These are phyloP conservation scores for Capsella rubella DNA, from an alignment of 441 rosid genomes.

Conservation along the genomic window DNA sequence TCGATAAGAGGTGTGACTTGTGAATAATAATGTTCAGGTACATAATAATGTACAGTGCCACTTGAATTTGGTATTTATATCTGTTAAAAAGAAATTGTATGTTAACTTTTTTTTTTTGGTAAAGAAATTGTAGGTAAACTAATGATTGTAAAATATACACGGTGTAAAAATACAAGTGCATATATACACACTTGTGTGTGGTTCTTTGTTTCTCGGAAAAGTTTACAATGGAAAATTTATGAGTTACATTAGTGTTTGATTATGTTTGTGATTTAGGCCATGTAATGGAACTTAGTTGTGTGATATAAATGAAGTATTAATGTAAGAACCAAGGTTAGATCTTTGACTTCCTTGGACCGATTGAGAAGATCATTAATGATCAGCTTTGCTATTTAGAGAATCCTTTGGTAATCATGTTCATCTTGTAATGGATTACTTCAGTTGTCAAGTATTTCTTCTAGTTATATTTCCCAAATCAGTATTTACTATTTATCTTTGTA, in stretches of 20 bases:
- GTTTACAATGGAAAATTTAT: neutral
- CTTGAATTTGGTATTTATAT: conserved; percentile 10
- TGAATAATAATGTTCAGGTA: conserved; percentile 11
- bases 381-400: conserved; percentile 3
- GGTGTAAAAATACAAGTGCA: neutral
- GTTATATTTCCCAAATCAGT: neutral
- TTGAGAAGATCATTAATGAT: conserved; percentile 25
- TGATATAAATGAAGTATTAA: conserved; percentile 19
- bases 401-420: neutral
- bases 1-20: conserved; percentile 21
- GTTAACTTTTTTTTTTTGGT: neutral
- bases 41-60: neutral
- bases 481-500: too few species aligned
- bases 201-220: conserved; percentile 2
- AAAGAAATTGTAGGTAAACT: neutral
- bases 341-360: neutral
- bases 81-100: neutral
- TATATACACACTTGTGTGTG: neutral
- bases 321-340: conserved; percentile 4
- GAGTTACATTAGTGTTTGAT: neutral
- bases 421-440: neutral
- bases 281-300: conserved; percentile 3
- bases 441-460: neutral
- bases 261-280: neutral
- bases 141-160: neutral